Conservation (phyloP, 495 filamentous ascomycete species). For the Halenospora varia region DNA sequence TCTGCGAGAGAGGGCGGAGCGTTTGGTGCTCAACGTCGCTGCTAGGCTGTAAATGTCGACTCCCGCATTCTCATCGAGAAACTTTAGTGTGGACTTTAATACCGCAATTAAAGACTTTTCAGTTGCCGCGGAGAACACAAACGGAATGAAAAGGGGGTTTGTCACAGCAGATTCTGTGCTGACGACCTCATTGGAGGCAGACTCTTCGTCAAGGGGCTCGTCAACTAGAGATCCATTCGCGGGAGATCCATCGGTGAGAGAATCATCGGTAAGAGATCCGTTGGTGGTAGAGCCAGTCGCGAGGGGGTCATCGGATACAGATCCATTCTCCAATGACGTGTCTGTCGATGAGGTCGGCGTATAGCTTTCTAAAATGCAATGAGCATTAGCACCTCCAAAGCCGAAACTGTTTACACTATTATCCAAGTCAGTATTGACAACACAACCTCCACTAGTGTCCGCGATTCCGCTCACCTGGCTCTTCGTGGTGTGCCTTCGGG, state of each 20-base stretch:
- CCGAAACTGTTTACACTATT: conserved; percentile 43
- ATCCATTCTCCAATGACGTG: neutral
- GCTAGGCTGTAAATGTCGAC: conserved; percentile 1
- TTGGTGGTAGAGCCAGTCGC: neutral
- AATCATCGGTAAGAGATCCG: neutral
- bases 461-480: too few relatives aligned
- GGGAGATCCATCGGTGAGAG: too few relatives aligned
- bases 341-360: neutral
- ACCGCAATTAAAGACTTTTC: neutral
- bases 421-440: too few relatives aligned
- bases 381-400: conserved; percentile 54
- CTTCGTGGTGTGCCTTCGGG: conserved; percentile 38
- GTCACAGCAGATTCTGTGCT: too few relatives aligned
- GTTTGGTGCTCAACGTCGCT: conserved; percentile 4
- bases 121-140: conserved; percentile 8
- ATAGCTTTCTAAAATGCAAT: conserved; percentile 46
- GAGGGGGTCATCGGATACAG: neutral
- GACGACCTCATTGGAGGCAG: too few relatives aligned
- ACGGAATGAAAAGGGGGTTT: neutral
- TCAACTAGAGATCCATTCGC: too few relatives aligned
- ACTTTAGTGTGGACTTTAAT: neutral
- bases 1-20: too few relatives aligned
- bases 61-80: neutral
- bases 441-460: too few relatives aligned
- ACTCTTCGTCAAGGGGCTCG: too few relatives aligned